phyloP scores from a whole-genome alignment of 2,329 filamentous ascomycete genomes.

The Metarhizium sp. region DNA sequence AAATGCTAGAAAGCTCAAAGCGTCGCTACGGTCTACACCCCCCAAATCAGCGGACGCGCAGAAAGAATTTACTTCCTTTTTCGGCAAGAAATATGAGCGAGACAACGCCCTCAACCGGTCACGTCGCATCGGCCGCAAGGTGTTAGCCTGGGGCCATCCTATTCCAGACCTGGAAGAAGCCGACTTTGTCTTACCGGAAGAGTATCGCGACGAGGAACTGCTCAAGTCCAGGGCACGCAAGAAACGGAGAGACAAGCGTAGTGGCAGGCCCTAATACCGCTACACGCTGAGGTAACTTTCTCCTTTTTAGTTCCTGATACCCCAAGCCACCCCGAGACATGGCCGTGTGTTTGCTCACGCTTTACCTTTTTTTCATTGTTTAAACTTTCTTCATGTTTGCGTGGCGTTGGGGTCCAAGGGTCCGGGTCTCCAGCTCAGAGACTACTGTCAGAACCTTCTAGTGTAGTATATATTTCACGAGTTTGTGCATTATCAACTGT shows the following conservation, averaged over 20 bases:
- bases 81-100: slow-evolving; percentile 67
- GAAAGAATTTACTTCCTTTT: slow-evolving; percentile 79
- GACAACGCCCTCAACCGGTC: slow-evolving; percentile 67
- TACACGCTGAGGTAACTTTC: not conserved
- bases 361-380: not conserved
- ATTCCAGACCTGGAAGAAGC: slow-evolving; percentile 61
- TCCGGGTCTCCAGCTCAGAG: not conserved
- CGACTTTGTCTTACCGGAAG: slow-evolving; percentile 69
- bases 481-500: not conserved
- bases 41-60: slow-evolving; percentile 28
- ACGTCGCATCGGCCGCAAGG: slow-evolving; percentile 58
- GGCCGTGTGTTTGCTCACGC: not conserved
- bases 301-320: not conserved
- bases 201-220: slow-evolving; percentile 47
- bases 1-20: slow-evolving; percentile 21
- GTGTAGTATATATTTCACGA: not conserved
- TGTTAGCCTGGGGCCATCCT: slow-evolving; percentile 72
- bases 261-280: slow-evolving; percentile 29
- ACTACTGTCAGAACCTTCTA: not conserved
- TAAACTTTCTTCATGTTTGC: not conserved
- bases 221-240: slow-evolving; percentile 52
- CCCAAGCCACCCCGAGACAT: not conserved
- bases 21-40: slow-evolving; percentile 15
- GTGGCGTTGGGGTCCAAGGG: slow-evolving; percentile 5
- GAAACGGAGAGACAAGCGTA: slow-evolving; percentile 50